Evolutionary conservation across 2,329 filamentous ascomycete genomes (phyloP), one percentile per base, ranked within the genome.

Genomic region (Xylariaceae sp.): DNA sequence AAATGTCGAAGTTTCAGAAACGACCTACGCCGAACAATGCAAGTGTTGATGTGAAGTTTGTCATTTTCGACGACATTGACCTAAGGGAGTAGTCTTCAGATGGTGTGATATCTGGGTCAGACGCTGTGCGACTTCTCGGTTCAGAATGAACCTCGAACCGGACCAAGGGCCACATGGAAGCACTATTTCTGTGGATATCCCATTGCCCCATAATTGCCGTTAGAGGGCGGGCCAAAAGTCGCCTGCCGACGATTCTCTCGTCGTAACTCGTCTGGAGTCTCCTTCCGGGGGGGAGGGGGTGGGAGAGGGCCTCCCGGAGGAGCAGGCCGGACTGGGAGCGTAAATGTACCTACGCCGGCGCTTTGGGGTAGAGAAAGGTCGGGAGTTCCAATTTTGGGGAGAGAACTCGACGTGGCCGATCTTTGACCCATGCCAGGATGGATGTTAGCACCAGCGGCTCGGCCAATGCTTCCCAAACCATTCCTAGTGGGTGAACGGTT

Each of bases 271-370:
- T 80, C 76, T 2, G 72, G 65, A 18, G 71, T 74, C 51, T 75
- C 71, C 59, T 79, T 79, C 52, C 74, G 72, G 29, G 73, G 73
- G 29, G 75, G 79, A n/a, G 79, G 74, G 16, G 82, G 74, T 37
- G 79, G 79, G 24, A 83, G 67, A 8, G 76, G 71, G 9, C 76
- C 78, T 8, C 69, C 75, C 3, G 75, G 74, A 30, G 81, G 79
- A 22, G 74, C 81, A 34, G 77, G 72, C 35, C 84, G 77, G 43
- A 85, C 74, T 1, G 85, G 82, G 37, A 89, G 67, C 28, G 73
- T 76, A 41, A 84, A 83, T 3, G 76, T 78, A 13, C 69, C 61
- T 38, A 65, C 64, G 45, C 65, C 71, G 33, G 69, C 67, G 50
- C 71, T 73, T 40, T 66, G 58, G 40, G 63, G 43, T 50, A 57